Conservation (phyloP, 2,329 filamentous ascomycete species). For the Cercospora brassicicola region DNA sequence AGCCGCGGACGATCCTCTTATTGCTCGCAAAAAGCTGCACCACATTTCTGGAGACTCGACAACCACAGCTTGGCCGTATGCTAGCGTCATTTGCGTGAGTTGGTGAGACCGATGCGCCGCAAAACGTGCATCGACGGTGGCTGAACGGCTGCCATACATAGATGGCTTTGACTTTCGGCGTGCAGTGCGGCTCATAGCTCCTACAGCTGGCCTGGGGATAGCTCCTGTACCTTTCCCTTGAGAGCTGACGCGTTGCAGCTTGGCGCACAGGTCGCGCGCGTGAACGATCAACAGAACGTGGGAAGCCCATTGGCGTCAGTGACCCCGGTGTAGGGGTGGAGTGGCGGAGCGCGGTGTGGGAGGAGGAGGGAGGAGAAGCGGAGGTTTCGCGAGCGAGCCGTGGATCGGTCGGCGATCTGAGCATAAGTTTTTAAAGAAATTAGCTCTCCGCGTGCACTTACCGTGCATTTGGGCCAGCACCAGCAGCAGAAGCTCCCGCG, state of each 20-base stretch:
- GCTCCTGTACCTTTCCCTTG: background rate
- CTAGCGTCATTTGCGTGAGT: background rate
- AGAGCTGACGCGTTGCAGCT: conserved; percentile 4
- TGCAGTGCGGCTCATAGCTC: background rate
- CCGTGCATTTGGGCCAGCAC: background rate
- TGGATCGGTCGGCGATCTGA: background rate
- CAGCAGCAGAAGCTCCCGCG: background rate
- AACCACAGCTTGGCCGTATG: background rate
- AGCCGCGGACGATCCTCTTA: background rate
- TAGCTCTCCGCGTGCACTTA: background rate
- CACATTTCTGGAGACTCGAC: background rate
- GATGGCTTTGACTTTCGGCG: background rate
- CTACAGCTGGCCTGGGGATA: background rate
- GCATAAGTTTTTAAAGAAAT: background rate
- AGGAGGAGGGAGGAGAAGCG: background rate
- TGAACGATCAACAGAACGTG: background rate
- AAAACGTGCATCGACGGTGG: background rate
- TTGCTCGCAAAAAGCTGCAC: background rate
- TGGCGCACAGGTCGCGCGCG: background rate
- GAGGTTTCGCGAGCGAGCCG: background rate
- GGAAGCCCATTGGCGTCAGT: background rate
- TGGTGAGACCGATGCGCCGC: background rate
- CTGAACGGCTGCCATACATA: background rate
- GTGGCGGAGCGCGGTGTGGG: background rate
- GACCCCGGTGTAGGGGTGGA: background rate